These are phyloP conservation scores for Rhodotorula graminis DNA, from an alignment of 768 basidiomycete species.

Conservation along the genomic window DNA sequence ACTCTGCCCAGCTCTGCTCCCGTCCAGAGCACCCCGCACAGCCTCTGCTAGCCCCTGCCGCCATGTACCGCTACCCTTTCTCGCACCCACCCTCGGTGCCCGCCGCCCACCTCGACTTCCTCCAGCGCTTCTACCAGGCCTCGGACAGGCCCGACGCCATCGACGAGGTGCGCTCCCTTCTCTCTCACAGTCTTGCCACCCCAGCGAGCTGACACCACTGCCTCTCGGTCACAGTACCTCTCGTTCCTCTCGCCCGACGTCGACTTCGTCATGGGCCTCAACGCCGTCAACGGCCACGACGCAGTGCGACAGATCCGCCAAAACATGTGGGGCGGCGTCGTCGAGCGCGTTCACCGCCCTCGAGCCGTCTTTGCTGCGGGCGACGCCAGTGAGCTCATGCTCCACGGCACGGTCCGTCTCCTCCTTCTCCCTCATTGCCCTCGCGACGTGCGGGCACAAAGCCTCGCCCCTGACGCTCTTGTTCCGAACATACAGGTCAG, in stretches of 20 bases:
- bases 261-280: constrained; percentile 32
- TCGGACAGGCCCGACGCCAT: background rate
- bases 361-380: background rate
- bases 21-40: no score
- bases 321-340: constrained; percentile 34
- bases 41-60: no score
- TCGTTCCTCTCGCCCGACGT: constrained; percentile 13
- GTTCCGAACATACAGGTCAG: no score
- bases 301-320: constrained; percentile 32
- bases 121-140: constrained; percentile 2
- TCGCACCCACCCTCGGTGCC: background rate
- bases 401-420: constrained; percentile 21
- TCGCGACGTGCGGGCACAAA: no score
- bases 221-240: background rate
- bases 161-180: background rate
- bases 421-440: no score
- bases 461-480: no score
- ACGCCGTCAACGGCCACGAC: constrained; percentile 14
- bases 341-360: constrained; percentile 13
- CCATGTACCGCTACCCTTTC: background rate
- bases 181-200: background rate
- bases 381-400: constrained; percentile 10
- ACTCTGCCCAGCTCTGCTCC: background rate
- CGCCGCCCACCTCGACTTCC: background rate
- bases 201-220: background rate